Percentiles rank a stretch among this genome's conserved stretches.
Evolutionary conservation across 768 basidiomycete species (phyloP).

Genomic region (Amylocystis lapponica): DNA sequence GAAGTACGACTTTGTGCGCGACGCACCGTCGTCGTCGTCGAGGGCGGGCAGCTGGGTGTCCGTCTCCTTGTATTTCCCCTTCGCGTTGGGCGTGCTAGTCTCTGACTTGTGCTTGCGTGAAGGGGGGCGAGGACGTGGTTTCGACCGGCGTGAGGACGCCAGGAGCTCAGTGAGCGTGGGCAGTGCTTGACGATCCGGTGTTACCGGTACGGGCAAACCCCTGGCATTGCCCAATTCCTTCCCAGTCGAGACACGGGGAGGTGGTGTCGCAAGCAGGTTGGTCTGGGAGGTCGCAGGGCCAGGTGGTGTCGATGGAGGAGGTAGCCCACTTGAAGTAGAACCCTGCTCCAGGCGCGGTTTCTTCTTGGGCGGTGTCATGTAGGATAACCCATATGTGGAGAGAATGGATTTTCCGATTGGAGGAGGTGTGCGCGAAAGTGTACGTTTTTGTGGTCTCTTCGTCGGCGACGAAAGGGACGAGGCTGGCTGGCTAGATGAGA

Average conservation of each 20-base stretch:
- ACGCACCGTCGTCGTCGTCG: conserved; percentile 12
- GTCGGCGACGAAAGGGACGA: conserved; percentile 14
- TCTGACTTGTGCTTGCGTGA: conserved; percentile 18
- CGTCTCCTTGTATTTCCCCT: conserved; percentile 5
- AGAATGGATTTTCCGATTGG: conserved; percentile 6
- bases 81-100: conserved; percentile 7
- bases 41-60: conserved; percentile 6
- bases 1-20: conserved; percentile 31
- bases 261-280: conserved; percentile 1
- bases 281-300: conserved; percentile 20
- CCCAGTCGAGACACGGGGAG: conserved; percentile 10
- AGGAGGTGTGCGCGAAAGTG: conserved; percentile 12
- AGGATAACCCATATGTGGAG: conserved; percentile 4
- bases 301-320: conserved; percentile 24
- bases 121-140: conserved; percentile 24
- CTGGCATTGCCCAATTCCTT: conserved; percentile 19
- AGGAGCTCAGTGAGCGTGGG: conserved; percentile 41
- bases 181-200: conserved; percentile 25
- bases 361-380: conserved; percentile 10
- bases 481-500: no score
- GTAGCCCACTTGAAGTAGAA: conserved; percentile 9
- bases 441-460: conserved; percentile 11
- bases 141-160: conserved; percentile 36
- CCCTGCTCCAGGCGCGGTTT: conserved; percentile 11
- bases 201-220: conserved; percentile 18